These are phyloP conservation scores for Monilinia fructicola DNA, from an alignment of 2,329 filamentous ascomycete genomes.

Conservation along the genomic window DNA sequence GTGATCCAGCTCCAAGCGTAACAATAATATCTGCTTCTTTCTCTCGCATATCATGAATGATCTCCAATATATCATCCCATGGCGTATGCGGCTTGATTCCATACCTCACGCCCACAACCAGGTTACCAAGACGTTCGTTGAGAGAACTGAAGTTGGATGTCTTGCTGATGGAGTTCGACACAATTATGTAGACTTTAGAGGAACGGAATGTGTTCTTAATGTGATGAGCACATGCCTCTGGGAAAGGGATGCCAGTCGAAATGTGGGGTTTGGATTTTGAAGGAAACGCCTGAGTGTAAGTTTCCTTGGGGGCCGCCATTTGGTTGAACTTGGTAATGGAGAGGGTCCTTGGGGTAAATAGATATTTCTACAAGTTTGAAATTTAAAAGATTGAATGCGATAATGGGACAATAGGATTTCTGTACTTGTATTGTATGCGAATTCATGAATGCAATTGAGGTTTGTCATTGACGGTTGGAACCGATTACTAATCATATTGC, in stretches of 20 bases:
- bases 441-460: neutral
- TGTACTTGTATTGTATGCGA: too few relatives aligned
- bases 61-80: conserved; percentile 39
- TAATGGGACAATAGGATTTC: neutral
- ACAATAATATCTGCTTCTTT: conserved; percentile 38
- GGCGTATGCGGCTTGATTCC: conserved; percentile 41
- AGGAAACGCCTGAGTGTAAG: conserved; percentile 56
- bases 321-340: neutral
- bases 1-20: conserved; percentile 41
- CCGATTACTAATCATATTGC: conserved; percentile 1
- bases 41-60: conserved; percentile 35
- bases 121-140: conserved; percentile 33
- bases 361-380: neutral
- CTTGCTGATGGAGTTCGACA: conserved; percentile 40
- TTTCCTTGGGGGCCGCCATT: conserved; percentile 14
- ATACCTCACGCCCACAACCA: conserved; percentile 37
- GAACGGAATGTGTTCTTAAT: conserved; percentile 36
- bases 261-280: conserved; percentile 23
- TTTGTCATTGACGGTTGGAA: neutral
- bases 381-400: neutral
- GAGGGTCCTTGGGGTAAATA: neutral
- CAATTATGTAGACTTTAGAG: conserved; percentile 39
- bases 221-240: conserved; percentile 34
- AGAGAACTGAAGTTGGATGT: conserved; percentile 37
- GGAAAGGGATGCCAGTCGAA: conserved; percentile 25